Conservation (phyloP, 768 basidiomycete species). For the Phylloporus sp. region DNA sequence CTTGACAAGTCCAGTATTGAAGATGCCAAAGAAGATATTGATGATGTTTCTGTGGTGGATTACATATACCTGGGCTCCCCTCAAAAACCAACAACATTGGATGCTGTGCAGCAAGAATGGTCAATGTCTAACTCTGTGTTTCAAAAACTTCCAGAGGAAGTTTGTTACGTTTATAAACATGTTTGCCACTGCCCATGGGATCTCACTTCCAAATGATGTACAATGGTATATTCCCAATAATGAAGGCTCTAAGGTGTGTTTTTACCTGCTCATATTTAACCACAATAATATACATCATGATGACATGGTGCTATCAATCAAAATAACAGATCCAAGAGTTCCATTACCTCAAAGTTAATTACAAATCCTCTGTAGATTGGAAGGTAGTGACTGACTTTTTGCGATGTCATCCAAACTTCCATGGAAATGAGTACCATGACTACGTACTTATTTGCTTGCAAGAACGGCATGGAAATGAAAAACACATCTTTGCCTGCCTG, state of each 20-base stretch:
- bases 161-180: neutral
- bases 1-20: neutral
- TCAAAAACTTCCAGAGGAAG: neutral
- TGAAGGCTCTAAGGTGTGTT: neutral
- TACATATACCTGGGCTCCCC: neutral
- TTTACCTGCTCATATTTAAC: neutral
- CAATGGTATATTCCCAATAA: neutral
- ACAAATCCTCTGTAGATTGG: constrained; percentile 30
- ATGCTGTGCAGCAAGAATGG: neutral
- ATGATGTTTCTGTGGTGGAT: neutral
- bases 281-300: neutral
- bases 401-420: constrained; percentile 22
- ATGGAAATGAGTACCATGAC: constrained; percentile 24
- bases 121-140: neutral
- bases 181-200: neutral
- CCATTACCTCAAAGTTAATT: constrained; percentile 26
- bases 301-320: no score
- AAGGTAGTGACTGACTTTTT: constrained; percentile 23
- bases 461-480: neutral
- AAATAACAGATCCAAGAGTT: constrained; percentile 22
- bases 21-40: neutral
- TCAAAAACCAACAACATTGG: neutral
- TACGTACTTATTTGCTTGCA: constrained; percentile 6
- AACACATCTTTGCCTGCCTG: neutral
- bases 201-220: neutral